phyloP scores from a whole-genome alignment of 495 filamentous ascomycete genomes.

The Tuber borchii region DNA sequence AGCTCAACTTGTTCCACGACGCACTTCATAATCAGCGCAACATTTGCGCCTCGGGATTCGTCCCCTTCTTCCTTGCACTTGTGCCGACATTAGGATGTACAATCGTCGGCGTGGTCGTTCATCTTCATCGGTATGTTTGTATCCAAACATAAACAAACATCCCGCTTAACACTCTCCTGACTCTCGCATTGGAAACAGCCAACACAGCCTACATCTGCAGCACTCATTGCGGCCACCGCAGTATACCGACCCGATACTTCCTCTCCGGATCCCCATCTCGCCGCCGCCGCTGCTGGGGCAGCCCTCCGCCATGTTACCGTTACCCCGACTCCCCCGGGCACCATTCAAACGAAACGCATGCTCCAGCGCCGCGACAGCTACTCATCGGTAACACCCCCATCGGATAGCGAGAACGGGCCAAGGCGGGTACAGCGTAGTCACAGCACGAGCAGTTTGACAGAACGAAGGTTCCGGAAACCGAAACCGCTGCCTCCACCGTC shows the following conservation, averaged over 20 bases:
- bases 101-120: background rate
- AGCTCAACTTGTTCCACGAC: background rate
- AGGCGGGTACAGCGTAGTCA: constrained; percentile 5
- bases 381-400: constrained; percentile 15
- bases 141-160: background rate
- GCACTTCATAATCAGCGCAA: background rate
- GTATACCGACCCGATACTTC: constrained; percentile 22
- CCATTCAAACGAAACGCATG: constrained; percentile 39
- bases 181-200: background rate
- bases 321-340: constrained; percentile 21
- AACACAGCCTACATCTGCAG: constrained; percentile 7
- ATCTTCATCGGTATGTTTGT: background rate
- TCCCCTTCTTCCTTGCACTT: background rate
- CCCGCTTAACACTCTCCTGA: background rate
- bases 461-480: constrained; percentile 20
- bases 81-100: background rate
- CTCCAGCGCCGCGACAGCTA: constrained; percentile 33
- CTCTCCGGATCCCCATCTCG: constrained; percentile 18
- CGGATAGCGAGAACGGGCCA: constrained; percentile 9
- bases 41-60: background rate
- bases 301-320: constrained; percentile 35
- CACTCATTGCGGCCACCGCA: constrained; percentile 33
- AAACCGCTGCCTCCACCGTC: background rate
- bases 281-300: constrained; percentile 34
- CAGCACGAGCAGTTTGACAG: constrained; percentile 23